These are phyloP conservation scores for Leucoagaricus sp. DNA, from an alignment of 1,284 basidiomycete species.

Conservation along the genomic window DNA sequence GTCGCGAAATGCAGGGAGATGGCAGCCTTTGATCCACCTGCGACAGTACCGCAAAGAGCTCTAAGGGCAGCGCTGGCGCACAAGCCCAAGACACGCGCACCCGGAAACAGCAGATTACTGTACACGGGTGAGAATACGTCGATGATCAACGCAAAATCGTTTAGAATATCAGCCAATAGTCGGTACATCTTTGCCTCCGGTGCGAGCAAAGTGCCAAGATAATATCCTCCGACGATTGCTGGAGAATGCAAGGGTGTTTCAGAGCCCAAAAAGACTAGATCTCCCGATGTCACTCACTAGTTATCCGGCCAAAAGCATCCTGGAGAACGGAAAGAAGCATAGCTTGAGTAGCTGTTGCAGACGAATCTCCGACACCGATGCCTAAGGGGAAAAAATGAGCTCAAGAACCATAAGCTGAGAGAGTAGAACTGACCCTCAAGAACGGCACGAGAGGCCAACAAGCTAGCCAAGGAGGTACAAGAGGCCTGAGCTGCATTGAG, in stretches of 20 bases:
- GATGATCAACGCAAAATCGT: conserved; percentile 58
- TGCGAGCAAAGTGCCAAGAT: conserved; percentile 61
- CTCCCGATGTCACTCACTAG: conserved; percentile 55
- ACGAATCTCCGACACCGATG: conserved; percentile 67
- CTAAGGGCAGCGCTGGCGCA: conserved; percentile 59
- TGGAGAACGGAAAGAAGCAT: conserved; percentile 63
- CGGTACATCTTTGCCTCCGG: conserved; percentile 73
- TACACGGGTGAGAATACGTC: conserved; percentile 63
- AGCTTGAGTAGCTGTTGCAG: conserved; percentile 65
- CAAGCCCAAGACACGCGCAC: conserved; percentile 47
- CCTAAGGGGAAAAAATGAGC: conserved; percentile 35
- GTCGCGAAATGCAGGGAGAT: conserved; percentile 68
- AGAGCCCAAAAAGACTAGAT: too few species aligned
- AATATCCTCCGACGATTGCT: conserved; percentile 66
- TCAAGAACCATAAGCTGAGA: not conserved
- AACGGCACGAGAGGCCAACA: conserved; percentile 67
- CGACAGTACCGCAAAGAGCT: conserved; percentile 59
- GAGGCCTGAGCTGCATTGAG: conserved; percentile 70
- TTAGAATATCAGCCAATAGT: conserved; percentile 68
- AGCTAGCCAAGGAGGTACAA: conserved; percentile 62
- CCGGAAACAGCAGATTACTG: conserved; percentile 34
- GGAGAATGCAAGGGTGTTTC: conserved; percentile 6
- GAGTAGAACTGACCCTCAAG: conserved; percentile 50
- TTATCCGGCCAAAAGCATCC: conserved; percentile 61
- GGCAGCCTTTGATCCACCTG: conserved; percentile 68